Percentiles rank a stretch among this genome's conserved stretches.
Evolutionary conservation across 2,329 filamentous ascomycete species (phyloP).

Genomic region (Clonostachys chloroleuca): DNA sequence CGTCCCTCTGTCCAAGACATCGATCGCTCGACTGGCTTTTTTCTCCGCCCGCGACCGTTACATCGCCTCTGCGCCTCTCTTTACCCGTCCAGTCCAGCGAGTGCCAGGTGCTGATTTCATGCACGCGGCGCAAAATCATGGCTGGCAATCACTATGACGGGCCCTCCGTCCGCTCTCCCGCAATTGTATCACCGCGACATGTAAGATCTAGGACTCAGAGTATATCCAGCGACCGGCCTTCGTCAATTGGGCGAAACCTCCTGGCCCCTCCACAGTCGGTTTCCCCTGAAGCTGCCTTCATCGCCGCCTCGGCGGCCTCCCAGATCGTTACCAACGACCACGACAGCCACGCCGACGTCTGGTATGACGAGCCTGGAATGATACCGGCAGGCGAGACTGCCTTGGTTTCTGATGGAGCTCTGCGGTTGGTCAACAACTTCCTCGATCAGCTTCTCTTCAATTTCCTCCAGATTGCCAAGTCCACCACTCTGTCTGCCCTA

Average conservation of each 20-base stretch:
- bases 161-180: neutral
- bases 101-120: too few relatives aligned
- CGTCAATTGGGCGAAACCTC: slow-evolving; percentile 52
- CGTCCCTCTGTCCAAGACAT: too few relatives aligned
- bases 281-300: slow-evolving; percentile 78
- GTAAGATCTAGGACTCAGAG: slow-evolving; percentile 51
- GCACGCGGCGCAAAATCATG: neutral
- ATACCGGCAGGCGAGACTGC: slow-evolving; percentile 64
- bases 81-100: too few relatives aligned
- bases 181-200: slow-evolving; percentile 1
- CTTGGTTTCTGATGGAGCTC: slow-evolving; percentile 66
- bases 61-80: too few relatives aligned
- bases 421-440: slow-evolving; percentile 83
- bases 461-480: slow-evolving; percentile 75
- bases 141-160: neutral
- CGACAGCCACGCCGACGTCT: slow-evolving; percentile 66
- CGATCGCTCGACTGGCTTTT: too few relatives aligned
- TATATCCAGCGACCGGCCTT: slow-evolving; percentile 68
- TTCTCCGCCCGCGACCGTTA: too few relatives aligned
- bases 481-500: slow-evolving; percentile 70
- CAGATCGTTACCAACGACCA: slow-evolving; percentile 90
- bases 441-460: slow-evolving; percentile 91
- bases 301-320: slow-evolving; percentile 81
- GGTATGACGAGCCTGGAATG: slow-evolving; percentile 65
- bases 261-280: slow-evolving; percentile 64